Conservation (phyloP, 768 basidiomycete genomes). For the Melanogaster broomeanus region DNA sequence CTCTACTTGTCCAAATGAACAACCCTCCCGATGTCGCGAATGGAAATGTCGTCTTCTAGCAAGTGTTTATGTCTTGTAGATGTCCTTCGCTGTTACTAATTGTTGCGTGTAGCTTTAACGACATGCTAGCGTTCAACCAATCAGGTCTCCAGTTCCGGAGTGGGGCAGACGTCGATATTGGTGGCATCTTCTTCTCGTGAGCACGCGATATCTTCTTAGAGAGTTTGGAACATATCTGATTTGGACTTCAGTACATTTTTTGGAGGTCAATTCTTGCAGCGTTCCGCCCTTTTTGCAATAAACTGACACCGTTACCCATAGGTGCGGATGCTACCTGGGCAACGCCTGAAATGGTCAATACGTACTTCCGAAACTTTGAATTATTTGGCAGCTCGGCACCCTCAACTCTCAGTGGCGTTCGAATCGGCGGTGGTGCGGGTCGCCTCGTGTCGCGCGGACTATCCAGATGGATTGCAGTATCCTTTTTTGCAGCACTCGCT, state of each 20-base stretch:
- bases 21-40: constrained; percentile 67
- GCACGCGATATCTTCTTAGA: constrained; percentile 27
- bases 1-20: constrained; percentile 81
- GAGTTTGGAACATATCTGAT: background rate
- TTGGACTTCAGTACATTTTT: constrained; percentile 67
- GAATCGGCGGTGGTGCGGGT: constrained; percentile 18
- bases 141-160: constrained; percentile 65
- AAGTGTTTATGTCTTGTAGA: constrained; percentile 27
- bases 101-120: constrained; percentile 56
- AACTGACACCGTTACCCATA: constrained; percentile 18
- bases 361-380: constrained; percentile 76
- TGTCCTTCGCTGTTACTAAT: background rate
- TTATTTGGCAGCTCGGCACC: constrained; percentile 58
- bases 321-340: constrained; percentile 73
- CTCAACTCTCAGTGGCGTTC: constrained; percentile 40
- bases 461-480: background rate
- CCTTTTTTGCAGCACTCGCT: background rate
- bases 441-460: background rate
- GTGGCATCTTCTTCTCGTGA: constrained; percentile 81
- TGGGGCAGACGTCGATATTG: constrained; percentile 49
- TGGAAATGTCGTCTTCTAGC: constrained; percentile 73
- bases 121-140: constrained; percentile 60
- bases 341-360: constrained; percentile 63
- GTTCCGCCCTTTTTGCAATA: constrained; percentile 12
- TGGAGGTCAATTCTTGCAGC: constrained; percentile 49